phyloP scores from a whole-genome alignment of 2,329 filamentous ascomycete genomes.

The Trichoderma citrinoviride region DNA sequence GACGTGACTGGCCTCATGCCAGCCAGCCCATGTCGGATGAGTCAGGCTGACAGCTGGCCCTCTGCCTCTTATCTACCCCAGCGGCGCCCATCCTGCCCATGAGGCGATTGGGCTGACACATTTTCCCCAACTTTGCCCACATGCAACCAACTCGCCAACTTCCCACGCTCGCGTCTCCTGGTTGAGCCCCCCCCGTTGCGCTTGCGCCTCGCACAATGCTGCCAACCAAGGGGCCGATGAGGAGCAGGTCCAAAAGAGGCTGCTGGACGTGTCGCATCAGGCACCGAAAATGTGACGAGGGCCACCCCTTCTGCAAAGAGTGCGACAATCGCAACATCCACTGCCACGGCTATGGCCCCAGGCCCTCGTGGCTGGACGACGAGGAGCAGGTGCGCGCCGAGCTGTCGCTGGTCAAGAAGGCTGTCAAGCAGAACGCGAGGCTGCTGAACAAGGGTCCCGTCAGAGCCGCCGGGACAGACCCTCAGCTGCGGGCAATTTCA shows the following conservation, averaged over 20 bases:
- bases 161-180: conserved; percentile 14
- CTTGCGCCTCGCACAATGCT: conserved; percentile 1
- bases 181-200: not conserved
- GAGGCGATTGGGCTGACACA: conserved; percentile 14
- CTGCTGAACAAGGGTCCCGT: conserved; percentile 5
- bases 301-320: conserved; percentile 9
- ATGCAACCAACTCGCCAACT: conserved; percentile 7
- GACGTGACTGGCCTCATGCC: not conserved
- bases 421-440: conserved; percentile 16
- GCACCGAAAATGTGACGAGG: conserved; percentile 19
- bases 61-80: conserved; percentile 10
- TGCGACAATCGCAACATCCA: conserved; percentile 16
- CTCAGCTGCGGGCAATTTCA: conserved; percentile 2
- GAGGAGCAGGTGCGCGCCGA: conserved; percentile 12
- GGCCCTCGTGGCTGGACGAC: conserved; percentile 8
- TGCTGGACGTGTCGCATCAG: conserved; percentile 19
- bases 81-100: conserved; percentile 10
- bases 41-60: conserved; percentile 15
- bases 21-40: conserved; percentile 13
- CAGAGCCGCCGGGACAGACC: not conserved
- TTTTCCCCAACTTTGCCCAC: conserved; percentile 19
- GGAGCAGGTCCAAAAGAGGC: conserved; percentile 15
- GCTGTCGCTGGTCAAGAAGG: conserved; percentile 14
- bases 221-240: conserved; percentile 6
- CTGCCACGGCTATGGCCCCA: conserved; percentile 15